A percentile compares a stretch with the other conserved stretches of the same genome.
phyloP scores from a whole-genome alignment of 768 basidiomycete genomes.

The Exidia glandulosa region DNA sequence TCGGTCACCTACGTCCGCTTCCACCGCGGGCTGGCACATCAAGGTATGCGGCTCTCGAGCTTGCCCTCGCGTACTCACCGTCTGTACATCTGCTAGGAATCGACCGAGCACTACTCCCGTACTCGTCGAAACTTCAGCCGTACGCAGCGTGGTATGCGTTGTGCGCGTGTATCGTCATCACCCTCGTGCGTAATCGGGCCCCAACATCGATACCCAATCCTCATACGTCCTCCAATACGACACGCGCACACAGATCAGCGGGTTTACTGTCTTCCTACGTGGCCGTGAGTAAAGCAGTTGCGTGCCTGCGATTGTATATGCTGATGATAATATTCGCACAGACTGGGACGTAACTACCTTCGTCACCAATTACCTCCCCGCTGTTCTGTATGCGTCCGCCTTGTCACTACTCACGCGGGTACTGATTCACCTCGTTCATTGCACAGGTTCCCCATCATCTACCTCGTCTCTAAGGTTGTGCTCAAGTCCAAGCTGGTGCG shows the following conservation, averaged over 20 bases:
- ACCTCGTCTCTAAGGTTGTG: background rate
- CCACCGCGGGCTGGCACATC: conserved; percentile 6
- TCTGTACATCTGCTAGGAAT: conserved; percentile 28
- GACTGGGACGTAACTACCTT: background rate
- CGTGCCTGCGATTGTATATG: background rate
- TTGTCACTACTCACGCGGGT: background rate
- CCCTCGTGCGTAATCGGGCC: background rate
- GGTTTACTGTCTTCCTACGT: background rate
- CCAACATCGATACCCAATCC: background rate
- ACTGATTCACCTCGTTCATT: too few relatives aligned
- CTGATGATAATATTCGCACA: background rate
- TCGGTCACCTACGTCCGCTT: conserved; percentile 29
- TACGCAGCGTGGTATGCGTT: conserved; percentile 55
- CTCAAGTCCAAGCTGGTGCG: background rate
- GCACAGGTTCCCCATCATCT: background rate
- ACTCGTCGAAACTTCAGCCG: conserved; percentile 40
- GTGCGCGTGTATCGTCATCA: background rate
- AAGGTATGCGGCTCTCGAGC: background rate
- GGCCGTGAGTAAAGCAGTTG: background rate
- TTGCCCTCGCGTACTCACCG: too few relatives aligned
- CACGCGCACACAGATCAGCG: too few relatives aligned
- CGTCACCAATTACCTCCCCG: background rate
- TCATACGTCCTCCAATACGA: background rate
- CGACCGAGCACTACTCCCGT: conserved; percentile 37
- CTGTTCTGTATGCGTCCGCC: background rate